Conservation (phyloP, 2,329 filamentous ascomycete genomes). For the Rutstroemia sp. region DNA sequence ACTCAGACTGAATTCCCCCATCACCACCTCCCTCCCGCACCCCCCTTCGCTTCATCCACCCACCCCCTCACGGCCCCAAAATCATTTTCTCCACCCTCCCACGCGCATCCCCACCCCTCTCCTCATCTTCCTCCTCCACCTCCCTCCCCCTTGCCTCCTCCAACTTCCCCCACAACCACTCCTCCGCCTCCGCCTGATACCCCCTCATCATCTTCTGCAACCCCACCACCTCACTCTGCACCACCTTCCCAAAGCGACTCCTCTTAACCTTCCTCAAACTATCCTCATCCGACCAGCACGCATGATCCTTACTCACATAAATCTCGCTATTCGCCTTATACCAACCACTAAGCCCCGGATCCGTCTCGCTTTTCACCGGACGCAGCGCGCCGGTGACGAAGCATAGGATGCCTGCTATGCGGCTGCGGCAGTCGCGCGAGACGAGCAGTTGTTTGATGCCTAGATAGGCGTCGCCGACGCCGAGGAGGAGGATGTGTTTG, state of each 20-base stretch:
- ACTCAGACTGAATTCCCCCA: too few species aligned
- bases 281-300: constrained; percentile 63
- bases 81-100: background rate
- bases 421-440: constrained; percentile 62
- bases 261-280: constrained; percentile 52
- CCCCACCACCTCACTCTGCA: constrained; percentile 41
- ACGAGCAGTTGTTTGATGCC: constrained; percentile 77
- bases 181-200: constrained; percentile 44
- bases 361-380: constrained; percentile 71
- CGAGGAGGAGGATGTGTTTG: constrained; percentile 70
- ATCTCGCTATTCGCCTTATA: constrained; percentile 77
- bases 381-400: constrained; percentile 75
- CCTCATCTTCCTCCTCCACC: background rate
- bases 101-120: background rate
- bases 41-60: constrained; percentile 28
- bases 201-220: constrained; percentile 50
- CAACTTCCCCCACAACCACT: constrained; percentile 38
- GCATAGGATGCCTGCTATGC: constrained; percentile 66
- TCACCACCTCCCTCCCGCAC: too few species aligned
- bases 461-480: constrained; percentile 81
- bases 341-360: constrained; percentile 68
- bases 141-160: constrained; percentile 5
- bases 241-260: constrained; percentile 52
- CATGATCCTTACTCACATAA: constrained; percentile 68
- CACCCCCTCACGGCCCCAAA: background rate